phyloP scores from a whole-genome alignment of 768 basidiomycete species.

The Hygrocybe punicea region DNA sequence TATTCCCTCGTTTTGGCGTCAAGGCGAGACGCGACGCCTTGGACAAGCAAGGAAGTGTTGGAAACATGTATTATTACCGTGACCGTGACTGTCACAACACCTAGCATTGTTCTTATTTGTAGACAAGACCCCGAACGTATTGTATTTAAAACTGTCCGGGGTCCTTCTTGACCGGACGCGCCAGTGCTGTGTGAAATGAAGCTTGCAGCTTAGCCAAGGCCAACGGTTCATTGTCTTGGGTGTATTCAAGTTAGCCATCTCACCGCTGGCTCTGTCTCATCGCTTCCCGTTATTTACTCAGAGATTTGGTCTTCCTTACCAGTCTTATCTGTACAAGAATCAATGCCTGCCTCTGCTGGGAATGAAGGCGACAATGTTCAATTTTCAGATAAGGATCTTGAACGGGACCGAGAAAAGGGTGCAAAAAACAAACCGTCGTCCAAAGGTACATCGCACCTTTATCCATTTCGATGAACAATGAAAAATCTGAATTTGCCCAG shows the following conservation, averaged over 20 bases:
- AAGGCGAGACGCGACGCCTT: constrained; percentile 84
- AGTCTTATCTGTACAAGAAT: not conserved
- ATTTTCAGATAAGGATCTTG: constrained; percentile 1
- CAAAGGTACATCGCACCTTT: constrained; percentile 5
- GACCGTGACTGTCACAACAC: too few relatives aligned
- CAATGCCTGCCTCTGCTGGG: not conserved
- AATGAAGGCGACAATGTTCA: not conserved
- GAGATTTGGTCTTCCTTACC: not conserved
- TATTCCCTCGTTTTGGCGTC: constrained; percentile 85
- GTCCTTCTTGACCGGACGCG: too few relatives aligned
- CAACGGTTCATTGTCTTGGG: too few relatives aligned
- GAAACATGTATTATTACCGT: constrained; percentile 65
- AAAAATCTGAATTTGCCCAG: constrained; percentile 32
- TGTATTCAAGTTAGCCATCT: too few relatives aligned
- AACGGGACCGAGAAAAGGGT: constrained; percentile 8
- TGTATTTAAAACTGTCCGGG: too few relatives aligned
- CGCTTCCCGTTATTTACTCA: too few relatives aligned
- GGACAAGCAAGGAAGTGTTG: constrained; percentile 63
- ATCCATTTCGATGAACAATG: not conserved
- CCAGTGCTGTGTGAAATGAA: too few relatives aligned
- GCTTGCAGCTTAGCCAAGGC: too few relatives aligned
- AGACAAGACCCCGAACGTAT: too few relatives aligned
- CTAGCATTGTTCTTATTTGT: too few relatives aligned
- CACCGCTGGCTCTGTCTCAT: too few relatives aligned
- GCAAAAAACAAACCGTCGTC: constrained; percentile 6